These are phyloP conservation scores for Boletellus deceptivus DNA, from an alignment of 1,284 basidiomycete genomes.

Conservation along the genomic window DNA sequence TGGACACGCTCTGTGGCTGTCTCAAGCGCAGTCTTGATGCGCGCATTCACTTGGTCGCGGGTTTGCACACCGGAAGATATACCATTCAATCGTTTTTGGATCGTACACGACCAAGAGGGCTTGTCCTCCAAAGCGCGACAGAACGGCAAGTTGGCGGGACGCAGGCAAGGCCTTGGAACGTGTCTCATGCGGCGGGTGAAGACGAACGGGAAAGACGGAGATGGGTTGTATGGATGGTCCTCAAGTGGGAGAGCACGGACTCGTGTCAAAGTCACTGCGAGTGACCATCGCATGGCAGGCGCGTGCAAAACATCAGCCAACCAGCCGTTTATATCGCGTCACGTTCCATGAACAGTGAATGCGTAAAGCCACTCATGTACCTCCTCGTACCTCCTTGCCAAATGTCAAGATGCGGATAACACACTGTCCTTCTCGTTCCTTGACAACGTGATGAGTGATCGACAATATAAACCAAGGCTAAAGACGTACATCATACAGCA, in stretches of 20 bases:
- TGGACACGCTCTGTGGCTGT: slow-evolving; percentile 48
- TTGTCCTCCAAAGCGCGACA: slow-evolving; percentile 45
- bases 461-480: background rate
- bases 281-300: background rate
- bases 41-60: slow-evolving; percentile 61
- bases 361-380: slow-evolving; percentile 8
- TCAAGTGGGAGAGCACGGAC: slow-evolving; percentile 46
- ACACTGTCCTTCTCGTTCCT: slow-evolving; percentile 36
- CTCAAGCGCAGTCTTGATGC: slow-evolving; percentile 44
- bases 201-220: slow-evolving; percentile 61
- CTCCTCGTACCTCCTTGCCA: slow-evolving; percentile 25
- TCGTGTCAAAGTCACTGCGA: slow-evolving; percentile 4
- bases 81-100: slow-evolving; percentile 61
- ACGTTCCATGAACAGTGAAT: background rate
- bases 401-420: slow-evolving; percentile 34
- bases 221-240: slow-evolving; percentile 67
- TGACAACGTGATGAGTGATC: slow-evolving; percentile 6
- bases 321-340: background rate
- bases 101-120: slow-evolving; percentile 31
- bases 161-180: slow-evolving; percentile 48
- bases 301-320: background rate
- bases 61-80: slow-evolving; percentile 72
- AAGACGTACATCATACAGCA: slow-evolving; percentile 31
- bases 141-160: slow-evolving; percentile 49
- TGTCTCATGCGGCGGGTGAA: slow-evolving; percentile 48